Conservation (phyloP, 371 early-diverging fungal species). For the Umbelopsis sp. region DNA sequence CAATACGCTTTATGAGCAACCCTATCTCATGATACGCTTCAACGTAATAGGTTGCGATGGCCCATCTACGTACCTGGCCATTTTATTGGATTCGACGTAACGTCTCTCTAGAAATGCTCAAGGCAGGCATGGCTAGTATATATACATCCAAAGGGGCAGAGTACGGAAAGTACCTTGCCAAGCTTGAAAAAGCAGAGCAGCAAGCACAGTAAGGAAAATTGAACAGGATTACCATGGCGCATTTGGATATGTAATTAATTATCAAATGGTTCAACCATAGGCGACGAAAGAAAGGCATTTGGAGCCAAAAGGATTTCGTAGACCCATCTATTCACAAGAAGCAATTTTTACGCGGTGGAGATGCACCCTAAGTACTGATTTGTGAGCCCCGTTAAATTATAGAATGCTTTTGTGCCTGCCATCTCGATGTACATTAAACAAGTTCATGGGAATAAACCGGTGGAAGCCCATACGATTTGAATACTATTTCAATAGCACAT, state of each 20-base stretch:
- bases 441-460: no score
- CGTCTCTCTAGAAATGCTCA: conserved; percentile 72
- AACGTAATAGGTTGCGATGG: conserved; percentile 60
- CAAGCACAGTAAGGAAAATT: conserved; percentile 59
- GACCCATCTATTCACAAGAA: conserved; percentile 5
- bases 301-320: conserved; percentile 14
- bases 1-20: not conserved
- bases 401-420: no score
- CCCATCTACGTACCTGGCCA: conserved; percentile 51
- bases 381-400: not conserved
- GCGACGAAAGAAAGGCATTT: conserved; percentile 4
- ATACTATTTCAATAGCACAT: no score
- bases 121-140: conserved; percentile 68
- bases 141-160: conserved; percentile 72
- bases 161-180: conserved; percentile 58
- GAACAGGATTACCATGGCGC: not conserved
- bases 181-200: conserved; percentile 53
- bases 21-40: not conserved
- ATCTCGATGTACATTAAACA: no score
- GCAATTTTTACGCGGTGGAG: conserved; percentile 5
- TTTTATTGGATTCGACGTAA: conserved; percentile 54
- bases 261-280: not conserved
- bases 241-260: no score
- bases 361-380: not conserved
- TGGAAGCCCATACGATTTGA: no score